These are phyloP conservation scores for Phytophthora pseudosyringae DNA, from an alignment of 352 stramenopile genomes.

Conservation along the genomic window DNA sequence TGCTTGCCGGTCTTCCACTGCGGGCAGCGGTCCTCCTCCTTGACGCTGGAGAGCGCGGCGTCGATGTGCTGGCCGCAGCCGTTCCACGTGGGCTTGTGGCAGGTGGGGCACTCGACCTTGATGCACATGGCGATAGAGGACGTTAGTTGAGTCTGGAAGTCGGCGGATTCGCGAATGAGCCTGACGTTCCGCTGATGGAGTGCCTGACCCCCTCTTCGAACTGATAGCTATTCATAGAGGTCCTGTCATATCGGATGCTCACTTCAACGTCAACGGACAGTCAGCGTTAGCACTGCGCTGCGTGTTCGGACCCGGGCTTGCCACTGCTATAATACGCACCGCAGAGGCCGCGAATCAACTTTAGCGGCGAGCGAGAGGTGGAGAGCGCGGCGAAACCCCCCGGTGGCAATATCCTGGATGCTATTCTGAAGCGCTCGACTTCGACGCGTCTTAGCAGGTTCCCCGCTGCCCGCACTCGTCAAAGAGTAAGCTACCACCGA, in stretches of 20 bases:
- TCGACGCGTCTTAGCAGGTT: not conserved
- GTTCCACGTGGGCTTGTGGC: slow-evolving; percentile 68
- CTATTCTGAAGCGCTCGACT: slow-evolving; percentile 21
- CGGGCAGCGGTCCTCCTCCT: slow-evolving; percentile 55
- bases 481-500: slow-evolving; percentile 8
- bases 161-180: slow-evolving; percentile 25
- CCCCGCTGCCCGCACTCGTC: not conserved
- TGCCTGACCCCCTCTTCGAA: slow-evolving; percentile 1
- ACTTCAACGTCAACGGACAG: slow-evolving; percentile 11
- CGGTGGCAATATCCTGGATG: not conserved
- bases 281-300: too few relatives aligned
- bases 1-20: slow-evolving; percentile 68
- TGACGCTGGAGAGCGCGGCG: slow-evolving; percentile 50
- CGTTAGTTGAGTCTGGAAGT: not conserved
- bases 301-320: not conserved
- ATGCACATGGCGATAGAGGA: slow-evolving; percentile 46
- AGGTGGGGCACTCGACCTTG: slow-evolving; percentile 65
- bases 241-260: not conserved
- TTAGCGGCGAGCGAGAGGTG: not conserved
- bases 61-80: slow-evolving; percentile 69
- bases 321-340: too few relatives aligned
- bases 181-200: not conserved
- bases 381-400: slow-evolving; percentile 3
- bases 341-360: not conserved
- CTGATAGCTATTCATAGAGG: not conserved